phyloP scores from a whole-genome alignment of 192 early-diverging fungal species.

The Dispira parvispora region DNA sequence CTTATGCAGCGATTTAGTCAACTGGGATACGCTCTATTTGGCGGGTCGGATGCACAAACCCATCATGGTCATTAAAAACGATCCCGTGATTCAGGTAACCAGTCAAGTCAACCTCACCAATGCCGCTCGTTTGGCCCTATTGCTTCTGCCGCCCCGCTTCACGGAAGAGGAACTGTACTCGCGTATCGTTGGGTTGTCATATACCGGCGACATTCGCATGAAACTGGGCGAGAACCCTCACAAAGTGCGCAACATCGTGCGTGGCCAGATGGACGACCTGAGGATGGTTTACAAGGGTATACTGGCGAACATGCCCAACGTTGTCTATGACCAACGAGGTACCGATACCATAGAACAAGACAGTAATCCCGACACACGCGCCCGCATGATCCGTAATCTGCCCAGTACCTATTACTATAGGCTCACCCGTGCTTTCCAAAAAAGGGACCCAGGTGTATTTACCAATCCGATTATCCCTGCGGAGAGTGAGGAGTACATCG shows the following conservation, averaged over 20 bases:
- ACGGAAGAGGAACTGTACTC: conserved; percentile 62
- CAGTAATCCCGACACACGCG: conserved; percentile 37
- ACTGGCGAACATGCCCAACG: conserved; percentile 33
- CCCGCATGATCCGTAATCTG: conserved; percentile 58
- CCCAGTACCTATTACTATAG: conserved; percentile 57
- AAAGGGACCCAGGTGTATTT: conserved; percentile 4
- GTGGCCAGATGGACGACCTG: conserved; percentile 46
- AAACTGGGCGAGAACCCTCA: conserved; percentile 85
- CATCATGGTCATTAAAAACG: conserved; percentile 23
- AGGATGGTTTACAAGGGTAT: conserved; percentile 33
- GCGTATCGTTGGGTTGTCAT: conserved; percentile 75
- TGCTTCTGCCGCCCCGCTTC: conserved; percentile 70
- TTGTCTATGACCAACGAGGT: conserved; percentile 11
- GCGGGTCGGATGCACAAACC: conserved; percentile 98
- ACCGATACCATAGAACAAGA: conserved; percentile 35
- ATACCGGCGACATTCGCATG: conserved; percentile 87
- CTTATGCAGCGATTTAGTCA: conserved; percentile 68
- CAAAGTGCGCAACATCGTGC: conserved; percentile 91
- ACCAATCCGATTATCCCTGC: conserved; percentile 7
- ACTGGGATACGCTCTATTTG: conserved; percentile 92
- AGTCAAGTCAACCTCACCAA: conserved; percentile 67
- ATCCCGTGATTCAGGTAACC: conserved; percentile 25
- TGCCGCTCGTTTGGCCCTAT: conserved; percentile 65
- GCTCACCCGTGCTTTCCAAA: conserved; percentile 26
- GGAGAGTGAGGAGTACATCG: conserved; percentile 13